phyloP scores from a whole-genome alignment of 805 yeast species.

The Suhomyces canberraensis region DNA sequence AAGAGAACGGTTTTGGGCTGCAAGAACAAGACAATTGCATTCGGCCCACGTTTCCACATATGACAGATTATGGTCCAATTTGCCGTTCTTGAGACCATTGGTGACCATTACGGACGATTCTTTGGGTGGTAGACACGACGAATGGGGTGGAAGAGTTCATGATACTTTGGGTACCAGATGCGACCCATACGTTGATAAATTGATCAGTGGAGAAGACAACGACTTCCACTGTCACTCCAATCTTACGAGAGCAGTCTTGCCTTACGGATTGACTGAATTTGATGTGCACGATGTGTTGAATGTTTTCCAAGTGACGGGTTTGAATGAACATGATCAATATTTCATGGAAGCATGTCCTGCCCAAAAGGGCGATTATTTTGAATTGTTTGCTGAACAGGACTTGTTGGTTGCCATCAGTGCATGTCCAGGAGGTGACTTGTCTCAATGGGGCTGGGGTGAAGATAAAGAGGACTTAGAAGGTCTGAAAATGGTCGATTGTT shows the following conservation, averaged over 20 bases:
- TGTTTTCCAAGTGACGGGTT: slow-evolving; percentile 67
- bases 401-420: slow-evolving; percentile 61
- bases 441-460: slow-evolving; percentile 73
- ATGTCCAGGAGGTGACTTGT: slow-evolving; percentile 69
- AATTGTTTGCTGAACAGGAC: slow-evolving; percentile 65
- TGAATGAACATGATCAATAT: slow-evolving; percentile 62
- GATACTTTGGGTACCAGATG: slow-evolving; percentile 68
- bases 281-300: slow-evolving; percentile 70
- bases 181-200: slow-evolving; percentile 65
- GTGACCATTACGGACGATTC: slow-evolving; percentile 64
- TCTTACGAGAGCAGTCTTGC: slow-evolving; percentile 55
- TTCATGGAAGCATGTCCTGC: slow-evolving; percentile 73
- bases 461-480: slow-evolving; percentile 41
- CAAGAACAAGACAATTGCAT: slow-evolving; percentile 64
- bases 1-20: slow-evolving; percentile 66
- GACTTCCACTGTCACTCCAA: slow-evolving; percentile 69
- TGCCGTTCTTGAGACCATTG: slow-evolving; percentile 64
- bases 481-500: slow-evolving; percentile 56
- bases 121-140: slow-evolving; percentile 52
- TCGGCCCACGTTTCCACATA: slow-evolving; percentile 58
- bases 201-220: slow-evolving; percentile 61
- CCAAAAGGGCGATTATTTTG: slow-evolving; percentile 55
- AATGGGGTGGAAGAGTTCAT: slow-evolving; percentile 64
- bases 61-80: slow-evolving; percentile 63
- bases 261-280: slow-evolving; percentile 59